A percentile compares a stretch with the other conserved stretches of the same genome.
phyloP scores from a whole-genome alignment of 2,329 filamentous ascomycete species.

The Fusarium agapanthi region DNA sequence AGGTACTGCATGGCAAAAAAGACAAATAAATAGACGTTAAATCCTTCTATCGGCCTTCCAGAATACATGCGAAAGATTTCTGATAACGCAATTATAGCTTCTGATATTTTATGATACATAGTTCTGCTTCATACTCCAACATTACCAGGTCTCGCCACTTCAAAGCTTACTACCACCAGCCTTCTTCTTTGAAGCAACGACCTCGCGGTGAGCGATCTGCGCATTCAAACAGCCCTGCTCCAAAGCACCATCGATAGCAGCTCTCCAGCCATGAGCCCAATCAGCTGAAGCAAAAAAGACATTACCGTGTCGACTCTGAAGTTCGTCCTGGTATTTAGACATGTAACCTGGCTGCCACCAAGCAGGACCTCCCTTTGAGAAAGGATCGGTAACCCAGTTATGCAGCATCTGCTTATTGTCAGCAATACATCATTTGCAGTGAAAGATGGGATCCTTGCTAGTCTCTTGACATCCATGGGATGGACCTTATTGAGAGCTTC shows the following conservation, averaged over 20 bases:
- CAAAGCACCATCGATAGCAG: not conserved
- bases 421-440: no score
- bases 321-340: not conserved
- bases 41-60: not conserved
- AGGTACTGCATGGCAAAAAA: no score
- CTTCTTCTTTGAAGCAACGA: not conserved
- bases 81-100: not conserved
- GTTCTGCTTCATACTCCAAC: fast-evolving
- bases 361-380: not conserved
- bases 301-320: not conserved
- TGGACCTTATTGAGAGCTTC: not conserved
- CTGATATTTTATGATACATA: not conserved
- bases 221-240: not conserved
- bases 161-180: not conserved
- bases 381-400: not conserved
- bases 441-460: no score
- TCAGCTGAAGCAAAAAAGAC: not conserved
- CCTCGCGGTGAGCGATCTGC: not conserved
- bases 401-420: not conserved
- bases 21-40: not conserved
- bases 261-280: not conserved
- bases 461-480: not conserved
- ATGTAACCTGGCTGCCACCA: not conserved
- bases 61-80: not conserved
- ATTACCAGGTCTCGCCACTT: fast-evolving